Evolutionary conservation across 139 green algal species (phyloP).

Genomic region (Cymbomonas tetramitiformis): DNA sequence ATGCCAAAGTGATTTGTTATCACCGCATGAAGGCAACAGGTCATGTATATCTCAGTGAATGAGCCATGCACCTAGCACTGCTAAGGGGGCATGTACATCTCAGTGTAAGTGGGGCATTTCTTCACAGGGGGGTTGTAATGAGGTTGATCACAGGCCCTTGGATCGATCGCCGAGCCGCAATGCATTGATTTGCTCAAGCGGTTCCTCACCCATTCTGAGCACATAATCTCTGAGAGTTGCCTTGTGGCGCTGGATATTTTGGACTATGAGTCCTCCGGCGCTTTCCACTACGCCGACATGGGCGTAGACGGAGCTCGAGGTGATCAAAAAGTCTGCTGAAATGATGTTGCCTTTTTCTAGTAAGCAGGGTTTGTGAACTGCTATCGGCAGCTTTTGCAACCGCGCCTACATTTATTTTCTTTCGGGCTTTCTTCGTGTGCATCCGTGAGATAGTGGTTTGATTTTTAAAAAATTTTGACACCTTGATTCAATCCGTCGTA

Average conservation of each 20-base stretch:
- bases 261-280: conserved; percentile 55
- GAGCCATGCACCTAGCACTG: conserved; percentile 10
- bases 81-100: not conserved
- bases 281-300: conserved; percentile 79
- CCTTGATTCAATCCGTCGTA: no score
- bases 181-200: not conserved
- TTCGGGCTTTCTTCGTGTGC: no score
- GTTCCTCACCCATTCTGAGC: conserved; percentile 37
- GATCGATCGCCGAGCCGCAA: not conserved
- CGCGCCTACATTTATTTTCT: no score
- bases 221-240: conserved; percentile 85
- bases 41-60: conserved; percentile 50
- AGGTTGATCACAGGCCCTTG: not conserved
- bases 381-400: no score
- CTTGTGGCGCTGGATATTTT: conserved; percentile 91
- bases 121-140: conserved; percentile 3
- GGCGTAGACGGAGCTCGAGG: no score
- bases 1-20: no score
- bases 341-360: no score
- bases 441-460: no score
- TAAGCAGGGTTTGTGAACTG: no score
- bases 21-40: no score
- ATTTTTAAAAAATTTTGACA: no score
- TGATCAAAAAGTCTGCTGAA: no score
- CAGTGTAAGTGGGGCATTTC: not conserved